Evolutionary conservation across 768 basidiomycete species (phyloP), one percentile per base, ranked within the genome.

Genomic region (Cystofilobasidium capitatum): DNA sequence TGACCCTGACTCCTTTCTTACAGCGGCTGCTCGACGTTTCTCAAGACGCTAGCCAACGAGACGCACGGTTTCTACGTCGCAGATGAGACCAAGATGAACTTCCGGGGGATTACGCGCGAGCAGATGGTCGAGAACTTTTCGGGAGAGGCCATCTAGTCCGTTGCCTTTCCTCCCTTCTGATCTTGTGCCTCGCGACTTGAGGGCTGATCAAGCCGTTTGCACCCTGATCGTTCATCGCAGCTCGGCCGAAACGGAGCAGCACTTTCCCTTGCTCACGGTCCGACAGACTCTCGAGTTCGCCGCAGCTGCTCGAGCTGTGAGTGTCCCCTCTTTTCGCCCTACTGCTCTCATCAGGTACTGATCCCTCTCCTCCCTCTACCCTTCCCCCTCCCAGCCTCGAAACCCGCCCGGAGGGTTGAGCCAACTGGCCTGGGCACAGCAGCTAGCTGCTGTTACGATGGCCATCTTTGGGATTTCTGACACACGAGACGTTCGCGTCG

Each of bases 81-180:
- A 10, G 73, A 71, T 14, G 59, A 64, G 9, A 62, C 73, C 13
- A 72, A 75, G 36, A 64, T 76, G 63, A 74, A 75, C 61, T 76
- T 76, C 51, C 73, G 73, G 67, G 77, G 83, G 31, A 78, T 83
- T 47, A 74, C 76, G 0, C 75, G 77, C 10, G 73, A 80, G 69
- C 77, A 80, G 51, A 82, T 85, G 79, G 64, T 71, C 29, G 77
- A 77, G 36, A 76, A 79, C 49, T 83, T 81, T 74, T 75, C 77
- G n/a, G 76, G 77, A 1, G 76, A 78, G 63, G 76, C 77, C 33
- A 77, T 78, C 68, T 78, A 76, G 49, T 51, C 9, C 49, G 49
- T 51, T n/a, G n/a, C n/a, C n/a, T n/a, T n/a, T n/a, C n/a, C n/a
- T n/a, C n/a, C n/a, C n/a, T n/a, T 45, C 6, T 5, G 51, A 40